Evolutionary conservation across 2,329 filamentous ascomycete species (phyloP).

Genomic region (Neoarthrinium moseri): DNA sequence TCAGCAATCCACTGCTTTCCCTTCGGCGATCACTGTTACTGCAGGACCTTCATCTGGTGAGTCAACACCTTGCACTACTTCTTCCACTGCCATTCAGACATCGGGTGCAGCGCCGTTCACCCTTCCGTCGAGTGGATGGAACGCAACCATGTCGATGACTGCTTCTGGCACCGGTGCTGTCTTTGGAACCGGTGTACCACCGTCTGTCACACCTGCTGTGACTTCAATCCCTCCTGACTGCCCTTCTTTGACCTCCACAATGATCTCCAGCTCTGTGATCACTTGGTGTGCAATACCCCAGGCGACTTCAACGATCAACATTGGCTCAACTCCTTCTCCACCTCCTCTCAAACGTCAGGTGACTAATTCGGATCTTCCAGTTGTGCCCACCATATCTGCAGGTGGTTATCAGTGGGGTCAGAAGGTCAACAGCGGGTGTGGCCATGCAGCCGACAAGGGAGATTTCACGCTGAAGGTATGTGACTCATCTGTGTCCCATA

Average conservation of each 20-base stretch:
- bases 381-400: conserved; percentile 1
- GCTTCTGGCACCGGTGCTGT: conserved; percentile 10
- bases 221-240: not conserved
- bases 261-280: conserved; percentile 7
- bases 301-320: conserved; percentile 5
- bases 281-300: conserved; percentile 4
- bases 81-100: conserved; percentile 12
- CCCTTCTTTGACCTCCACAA: conserved; percentile 1
- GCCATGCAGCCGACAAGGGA: conserved; percentile 20
- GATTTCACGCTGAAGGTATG: conserved; percentile 28
- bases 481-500: not conserved
- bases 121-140: conserved; percentile 29
- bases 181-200: not conserved
- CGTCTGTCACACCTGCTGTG: not conserved
- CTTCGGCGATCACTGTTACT: not conserved
- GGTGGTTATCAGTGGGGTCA: conserved; percentile 4
- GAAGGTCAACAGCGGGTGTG: conserved; percentile 15
- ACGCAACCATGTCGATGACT: conserved; percentile 21
- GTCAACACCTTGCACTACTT: conserved; percentile 18
- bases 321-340: not conserved
- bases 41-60: conserved; percentile 3
- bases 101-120: conserved; percentile 18
- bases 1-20: not conserved
- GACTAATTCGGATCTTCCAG: conserved; percentile 1
- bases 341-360: conserved; percentile 1